Evolutionary conservation across 352 stramenopile genomes (phyloP).

Genomic region (Globisporangium acanthophoron): DNA sequence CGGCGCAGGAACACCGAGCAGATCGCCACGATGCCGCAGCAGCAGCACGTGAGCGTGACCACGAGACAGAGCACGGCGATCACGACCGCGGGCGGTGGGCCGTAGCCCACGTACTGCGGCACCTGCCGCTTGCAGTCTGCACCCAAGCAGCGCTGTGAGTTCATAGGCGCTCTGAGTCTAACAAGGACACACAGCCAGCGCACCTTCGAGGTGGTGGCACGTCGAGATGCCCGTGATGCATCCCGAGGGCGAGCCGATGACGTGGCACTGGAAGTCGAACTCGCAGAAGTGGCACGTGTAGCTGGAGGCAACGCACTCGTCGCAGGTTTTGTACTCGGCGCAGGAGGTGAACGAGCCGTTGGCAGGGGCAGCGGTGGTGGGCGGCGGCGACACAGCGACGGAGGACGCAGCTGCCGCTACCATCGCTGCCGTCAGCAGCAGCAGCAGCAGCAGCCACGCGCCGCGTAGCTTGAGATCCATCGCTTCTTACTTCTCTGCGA

Average conservation of each 20-base stretch:
- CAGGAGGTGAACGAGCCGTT: slow-evolving; percentile 25
- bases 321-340: slow-evolving; percentile 56
- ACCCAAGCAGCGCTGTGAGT: not conserved
- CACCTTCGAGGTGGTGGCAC: slow-evolving; percentile 81
- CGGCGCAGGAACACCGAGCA: slow-evolving; percentile 63
- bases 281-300: slow-evolving; percentile 80
- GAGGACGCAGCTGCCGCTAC: too few relatives aligned
- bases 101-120: slow-evolving; percentile 79
- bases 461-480: not conserved
- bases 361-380: not conserved
- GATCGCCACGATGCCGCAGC: slow-evolving; percentile 70
- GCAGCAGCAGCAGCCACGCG: not conserved
- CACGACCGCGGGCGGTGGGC: slow-evolving; percentile 71
- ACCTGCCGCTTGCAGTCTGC: slow-evolving; percentile 67
- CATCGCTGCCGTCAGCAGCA: not conserved
- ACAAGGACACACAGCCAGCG: too few relatives aligned
- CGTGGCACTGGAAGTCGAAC: slow-evolving; percentile 80
- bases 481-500: not conserved
- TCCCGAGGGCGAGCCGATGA: slow-evolving; percentile 58
- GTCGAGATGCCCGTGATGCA: slow-evolving; percentile 65
- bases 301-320: slow-evolving; percentile 70
- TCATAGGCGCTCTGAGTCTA: too few relatives aligned
- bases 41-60: slow-evolving; percentile 77
- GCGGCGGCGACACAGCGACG: too few relatives aligned
- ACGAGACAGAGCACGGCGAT: slow-evolving; percentile 81